Base-by-base conservation (phyloP, 345 rosid species). In the Rhodamnia rubescens region DNA sequence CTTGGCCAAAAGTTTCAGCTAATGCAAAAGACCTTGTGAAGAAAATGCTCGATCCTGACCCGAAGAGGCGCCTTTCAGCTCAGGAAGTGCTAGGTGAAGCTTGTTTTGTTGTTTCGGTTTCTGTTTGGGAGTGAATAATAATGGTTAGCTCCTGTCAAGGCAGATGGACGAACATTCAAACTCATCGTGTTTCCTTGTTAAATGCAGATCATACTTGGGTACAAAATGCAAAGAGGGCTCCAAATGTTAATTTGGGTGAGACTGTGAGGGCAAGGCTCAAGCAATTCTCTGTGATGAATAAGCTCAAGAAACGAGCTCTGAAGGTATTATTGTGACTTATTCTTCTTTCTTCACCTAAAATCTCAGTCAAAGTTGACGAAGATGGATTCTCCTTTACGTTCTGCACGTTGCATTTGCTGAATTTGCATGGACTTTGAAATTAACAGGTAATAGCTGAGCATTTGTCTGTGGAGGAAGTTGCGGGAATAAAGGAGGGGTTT, bases 281-380 rank as follows among this genome's bases (percentile, higher is more conserved):
- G 92, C 99, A 98, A 85, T 98, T 98, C 90, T 92, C 99, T 20
- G 94, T 95, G 82, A 98, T 98, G 97, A 98, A 98, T 93, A 98
- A 96, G 91, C 99, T 98, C 85, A 98, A 98, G 93, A 98, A 98
- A 90, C 92, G 98, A 91, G 99, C 99, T 85, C 95, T 98, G 36
- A 92, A 96, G 97, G 99, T 97, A 93, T 88, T 84, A 47, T 85
- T 75, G 27, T 84, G 54, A 50, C 78, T 27, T 16, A 21, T 53
- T 82, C 22, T 69, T 69, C 80, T 69, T 69, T 69, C 80, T 69
- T 69, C 47, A 36, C 47, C 78, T 69, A 69, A 69, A 13, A 18
- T 9, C 13, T 20, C 47, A 2, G 80, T 69, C 80, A 69, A 64
- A 64, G 80, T 9, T 36, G 47, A 69, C 26, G 36, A 69, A 69